Evolutionary conservation across 352 stramenopile species (phyloP).

Genomic region (Phytophthora ramorum): DNA sequence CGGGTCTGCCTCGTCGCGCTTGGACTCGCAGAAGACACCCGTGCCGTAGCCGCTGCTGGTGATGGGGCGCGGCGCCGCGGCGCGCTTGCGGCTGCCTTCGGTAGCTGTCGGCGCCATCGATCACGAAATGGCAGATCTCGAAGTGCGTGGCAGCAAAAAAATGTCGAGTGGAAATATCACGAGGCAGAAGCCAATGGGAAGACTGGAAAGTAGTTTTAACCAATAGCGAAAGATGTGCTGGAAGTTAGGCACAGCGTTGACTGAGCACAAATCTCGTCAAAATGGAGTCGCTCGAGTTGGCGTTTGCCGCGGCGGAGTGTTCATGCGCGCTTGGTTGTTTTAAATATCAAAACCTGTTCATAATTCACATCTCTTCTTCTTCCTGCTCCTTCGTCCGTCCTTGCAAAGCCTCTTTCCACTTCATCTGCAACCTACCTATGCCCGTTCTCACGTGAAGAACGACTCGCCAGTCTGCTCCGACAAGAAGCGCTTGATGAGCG

Average conservation of each 20-base stretch:
- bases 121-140: slow-evolving; percentile 6
- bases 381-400: not conserved
- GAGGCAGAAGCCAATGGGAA: too few relatives aligned
- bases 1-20: not conserved
- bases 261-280: not conserved
- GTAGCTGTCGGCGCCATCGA: slow-evolving; percentile 14
- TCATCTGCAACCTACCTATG: not conserved
- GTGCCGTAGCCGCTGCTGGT: slow-evolving; percentile 28
- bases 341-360: slow-evolving; percentile 27
- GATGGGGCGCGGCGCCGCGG: slow-evolving; percentile 11
- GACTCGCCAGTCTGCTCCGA: slow-evolving; percentile 55
- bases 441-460: slow-evolving; percentile 44
- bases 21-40: slow-evolving; percentile 33
- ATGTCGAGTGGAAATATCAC: not conserved
- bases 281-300: not conserved
- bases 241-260: not conserved
- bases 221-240: not conserved
- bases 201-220: not conserved
- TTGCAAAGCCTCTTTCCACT: not conserved
- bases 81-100: slow-evolving; percentile 29
- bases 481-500: slow-evolving; percentile 54
- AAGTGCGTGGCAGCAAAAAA: slow-evolving; percentile 1
- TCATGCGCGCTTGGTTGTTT: not conserved
- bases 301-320: not conserved
- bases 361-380: slow-evolving; percentile 3